phyloP scores from a whole-genome alignment of 2,329 filamentous ascomycete genomes.

The Alternaria atra region DNA sequence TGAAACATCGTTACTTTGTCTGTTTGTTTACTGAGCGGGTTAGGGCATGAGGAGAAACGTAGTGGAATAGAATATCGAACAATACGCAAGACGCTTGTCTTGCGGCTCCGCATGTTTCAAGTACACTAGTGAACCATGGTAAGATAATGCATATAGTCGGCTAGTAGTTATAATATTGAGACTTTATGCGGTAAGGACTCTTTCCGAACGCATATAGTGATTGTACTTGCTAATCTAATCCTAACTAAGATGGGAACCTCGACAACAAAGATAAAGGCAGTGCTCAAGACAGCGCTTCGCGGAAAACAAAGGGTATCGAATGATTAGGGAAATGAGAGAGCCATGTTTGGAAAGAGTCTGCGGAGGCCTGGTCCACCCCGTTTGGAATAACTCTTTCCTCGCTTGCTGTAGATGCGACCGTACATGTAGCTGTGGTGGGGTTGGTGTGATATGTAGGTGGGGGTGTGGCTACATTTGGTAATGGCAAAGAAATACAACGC shows the following conservation, averaged over 20 bases:
- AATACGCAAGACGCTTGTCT: not conserved
- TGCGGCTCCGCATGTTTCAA: not conserved
- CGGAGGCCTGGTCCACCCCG: not conserved
- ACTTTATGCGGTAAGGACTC: rapidly evolving
- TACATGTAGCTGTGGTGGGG: not conserved
- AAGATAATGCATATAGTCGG: not conserved
- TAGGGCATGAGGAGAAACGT: too few relatives aligned
- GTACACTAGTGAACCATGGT: too few relatives aligned
- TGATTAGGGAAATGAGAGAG: conserved; percentile 21
- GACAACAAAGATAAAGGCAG: not conserved
- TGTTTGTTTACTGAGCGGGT: too few relatives aligned
- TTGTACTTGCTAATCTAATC: not conserved
- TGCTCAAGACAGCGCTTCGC: conserved; percentile 12
- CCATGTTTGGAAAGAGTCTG: conserved; percentile 20
- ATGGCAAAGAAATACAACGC: not conserved
- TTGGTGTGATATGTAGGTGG: conserved; percentile 1
- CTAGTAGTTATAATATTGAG: not conserved
- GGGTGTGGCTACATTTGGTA: not conserved
- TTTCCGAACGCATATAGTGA: not conserved
- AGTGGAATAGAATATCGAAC: too few relatives aligned
- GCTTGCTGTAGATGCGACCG: not conserved
- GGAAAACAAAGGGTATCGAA: conserved; percentile 25
- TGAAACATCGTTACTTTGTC: too few relatives aligned
- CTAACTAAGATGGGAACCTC: not conserved
- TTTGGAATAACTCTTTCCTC: not conserved